Base-by-base conservation (phyloP, 352 stramenopile species). In the Globisporangium mamillatum region DNA sequence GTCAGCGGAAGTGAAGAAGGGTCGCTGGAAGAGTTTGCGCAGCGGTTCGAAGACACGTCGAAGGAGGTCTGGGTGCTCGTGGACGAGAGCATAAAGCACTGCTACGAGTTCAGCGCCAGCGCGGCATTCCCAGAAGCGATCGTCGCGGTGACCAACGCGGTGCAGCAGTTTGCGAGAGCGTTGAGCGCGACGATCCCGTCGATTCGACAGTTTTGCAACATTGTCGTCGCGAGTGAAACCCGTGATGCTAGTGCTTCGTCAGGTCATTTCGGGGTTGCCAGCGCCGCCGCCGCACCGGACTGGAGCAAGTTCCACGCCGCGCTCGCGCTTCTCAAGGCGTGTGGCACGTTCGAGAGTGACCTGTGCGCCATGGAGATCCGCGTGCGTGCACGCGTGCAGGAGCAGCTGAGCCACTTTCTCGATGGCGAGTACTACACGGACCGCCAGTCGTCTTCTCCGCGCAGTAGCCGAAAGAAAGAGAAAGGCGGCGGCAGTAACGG, bases 281-380 rank as follows among this genome's bases (percentile, higher is more conserved):
- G 18, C 41, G 48, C 68, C 24, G 66, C 25, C 24, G 50, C 54
- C 16, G 68, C 75, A 14, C 75, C 75, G 3, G 82, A 91, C 61
- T 93, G 86, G 83, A 84, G 77, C 60, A 79, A 84, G n/a, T 93
- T 93, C 65, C 86, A 93, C 60, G 76, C 77, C 3, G 77, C 83
- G 3, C 70, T 93, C 14, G 80, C 84, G 14, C 73, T 93, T 44
- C 69, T 93, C 1, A 88, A 79, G 48, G 78, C 82, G 0, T 88
- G 82, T 10, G 86, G 86, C 1, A 70, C 68, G 48, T 58, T 93
- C 36, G 80, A 91, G 64, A 76, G 59, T 24, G 75, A 85, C 48
- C 59, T 92, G n/a, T 77, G 72, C 64, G 57, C 67, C 0, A 58
- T 89, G 63, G 79, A 92, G 60, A 69, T 72, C 60, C 78, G 77